Evolutionary conservation across 2,329 filamentous ascomycete species (phyloP), one percentile per base, ranked within the genome.

Genomic region (Aspergillus proliferans): DNA sequence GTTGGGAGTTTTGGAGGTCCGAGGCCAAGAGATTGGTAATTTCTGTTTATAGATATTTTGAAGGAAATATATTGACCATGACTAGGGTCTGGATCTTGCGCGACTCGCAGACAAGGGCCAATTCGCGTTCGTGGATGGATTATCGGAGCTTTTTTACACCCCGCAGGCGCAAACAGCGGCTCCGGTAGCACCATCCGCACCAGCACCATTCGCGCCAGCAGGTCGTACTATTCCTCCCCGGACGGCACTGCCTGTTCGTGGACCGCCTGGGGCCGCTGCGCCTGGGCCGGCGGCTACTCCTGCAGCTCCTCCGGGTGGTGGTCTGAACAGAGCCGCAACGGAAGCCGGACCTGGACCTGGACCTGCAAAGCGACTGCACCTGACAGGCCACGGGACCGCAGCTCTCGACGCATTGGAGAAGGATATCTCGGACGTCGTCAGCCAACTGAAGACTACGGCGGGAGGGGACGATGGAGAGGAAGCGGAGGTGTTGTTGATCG

Each of bases 1-100:
- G 92, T 59, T 80, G 79, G 54, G 73, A 79, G 1, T 94, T 95
- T 64, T 96, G 90, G 89, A 83, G 75, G 53, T 80, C 84, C 3
- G 85, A 87, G 45, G 79, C 78, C 2, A 78, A 81, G 47, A 84
- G 84, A 67, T 68, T 89, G 62, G 86, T 88, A 70, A 55, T 60
- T 5, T 19, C 46, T 15, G 50, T 46, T 18, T 51, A 28, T 14
- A 26, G 6, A 36, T 42, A 24, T 41, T 6, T 7, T 14, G 14
- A 24, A 14, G 3, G 3, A 12, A 6, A 5, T 3, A 18, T n/a
- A 15, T 28, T 53, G 36, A 55, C 36, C 22, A 12, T 8, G 26
- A 14, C 3, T 43, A 86, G 79, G 87, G 87, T 2, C 63, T 93
- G 44, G 88, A 94, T 68, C 72, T 93, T 45, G 79, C 85, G 15